These are phyloP conservation scores for Aspergillus nanangensis DNA, from an alignment of 495 filamentous ascomycete genomes.

Conservation along the genomic window DNA sequence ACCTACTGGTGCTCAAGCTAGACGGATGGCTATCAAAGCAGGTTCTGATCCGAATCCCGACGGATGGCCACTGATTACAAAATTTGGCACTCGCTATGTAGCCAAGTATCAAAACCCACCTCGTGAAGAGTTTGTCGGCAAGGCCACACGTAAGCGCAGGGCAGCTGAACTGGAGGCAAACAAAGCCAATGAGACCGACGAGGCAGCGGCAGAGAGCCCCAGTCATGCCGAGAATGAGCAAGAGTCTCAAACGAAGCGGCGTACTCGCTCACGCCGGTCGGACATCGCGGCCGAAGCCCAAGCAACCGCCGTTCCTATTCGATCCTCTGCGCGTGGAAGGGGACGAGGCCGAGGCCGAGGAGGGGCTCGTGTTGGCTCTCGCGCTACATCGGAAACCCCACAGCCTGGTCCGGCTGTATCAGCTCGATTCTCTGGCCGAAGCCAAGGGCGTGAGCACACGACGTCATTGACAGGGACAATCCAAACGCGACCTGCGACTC, in stretches of 20 bases:
- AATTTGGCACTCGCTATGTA: constrained; percentile 29
- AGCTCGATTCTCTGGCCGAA: not conserved
- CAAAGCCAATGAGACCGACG: constrained; percentile 26
- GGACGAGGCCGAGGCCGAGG: constrained; percentile 45
- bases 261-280: constrained; percentile 28
- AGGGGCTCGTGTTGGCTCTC: constrained; percentile 30
- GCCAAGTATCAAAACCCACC: constrained; percentile 45
- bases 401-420: constrained; percentile 7
- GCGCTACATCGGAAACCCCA: constrained; percentile 20
- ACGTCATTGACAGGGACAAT: constrained; percentile 4
- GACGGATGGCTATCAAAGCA: constrained; percentile 35
- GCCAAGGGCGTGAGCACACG: constrained; percentile 1
- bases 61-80: constrained; percentile 30
- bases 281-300: constrained; percentile 20
- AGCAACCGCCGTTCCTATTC: constrained; percentile 11
- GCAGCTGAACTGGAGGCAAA: constrained; percentile 35
- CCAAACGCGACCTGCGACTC: constrained; percentile 12
- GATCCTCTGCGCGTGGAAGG: constrained; percentile 41
- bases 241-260: constrained; percentile 28
- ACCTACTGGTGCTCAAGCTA: constrained; percentile 34
- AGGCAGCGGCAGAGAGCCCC: constrained; percentile 20
- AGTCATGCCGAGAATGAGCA: constrained; percentile 28
- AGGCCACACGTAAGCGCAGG: constrained; percentile 44
- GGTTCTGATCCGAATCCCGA: constrained; percentile 34
- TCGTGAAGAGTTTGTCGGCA: constrained; percentile 47